Conservation (phyloP, 495 filamentous ascomycete genomes). For the Echria macrotheca region DNA sequence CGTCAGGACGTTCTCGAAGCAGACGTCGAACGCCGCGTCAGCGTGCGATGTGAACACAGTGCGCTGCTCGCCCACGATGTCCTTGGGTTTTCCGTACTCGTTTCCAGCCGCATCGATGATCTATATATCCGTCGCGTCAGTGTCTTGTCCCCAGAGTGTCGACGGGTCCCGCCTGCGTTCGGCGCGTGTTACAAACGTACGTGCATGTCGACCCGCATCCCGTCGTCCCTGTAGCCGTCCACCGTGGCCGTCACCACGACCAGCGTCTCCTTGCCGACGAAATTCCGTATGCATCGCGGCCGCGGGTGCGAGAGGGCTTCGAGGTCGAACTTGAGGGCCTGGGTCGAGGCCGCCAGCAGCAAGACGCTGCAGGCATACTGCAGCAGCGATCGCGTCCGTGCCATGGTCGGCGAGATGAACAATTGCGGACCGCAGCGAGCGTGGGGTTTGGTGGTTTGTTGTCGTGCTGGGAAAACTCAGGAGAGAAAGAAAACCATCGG, state of each 20-base stretch:
- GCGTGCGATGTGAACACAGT: constrained; percentile 94
- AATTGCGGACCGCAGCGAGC: neutral
- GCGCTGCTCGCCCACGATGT: constrained; percentile 85
- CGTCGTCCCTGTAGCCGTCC: constrained; percentile 80
- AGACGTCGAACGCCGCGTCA: constrained; percentile 94
- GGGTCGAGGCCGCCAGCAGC: constrained; percentile 55
- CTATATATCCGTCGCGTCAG: constrained; percentile 39
- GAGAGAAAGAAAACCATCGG: constrained; percentile 5
- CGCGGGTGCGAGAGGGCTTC: constrained; percentile 58
- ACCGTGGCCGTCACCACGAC: constrained; percentile 97
- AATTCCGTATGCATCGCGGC: constrained; percentile 92
- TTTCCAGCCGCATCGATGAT: constrained; percentile 93
- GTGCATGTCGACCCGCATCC: constrained; percentile 91
- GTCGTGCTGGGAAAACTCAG: constrained; percentile 1
- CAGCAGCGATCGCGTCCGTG: constrained; percentile 35
- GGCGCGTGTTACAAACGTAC: constrained; percentile 57
- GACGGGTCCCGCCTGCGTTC: no score
- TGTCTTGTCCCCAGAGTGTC: no score
- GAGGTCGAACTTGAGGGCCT: constrained; percentile 92
- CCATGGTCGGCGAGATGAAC: constrained; percentile 23
- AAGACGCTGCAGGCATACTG: constrained; percentile 41
- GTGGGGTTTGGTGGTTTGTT: constrained; percentile 1
- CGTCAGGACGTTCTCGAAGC: constrained; percentile 82
- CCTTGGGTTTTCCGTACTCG: constrained; percentile 85
- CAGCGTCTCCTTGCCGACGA: constrained; percentile 84